Conservation (phyloP, 1,284 basidiomycete species). For the Termitomyces sp. region DNA sequence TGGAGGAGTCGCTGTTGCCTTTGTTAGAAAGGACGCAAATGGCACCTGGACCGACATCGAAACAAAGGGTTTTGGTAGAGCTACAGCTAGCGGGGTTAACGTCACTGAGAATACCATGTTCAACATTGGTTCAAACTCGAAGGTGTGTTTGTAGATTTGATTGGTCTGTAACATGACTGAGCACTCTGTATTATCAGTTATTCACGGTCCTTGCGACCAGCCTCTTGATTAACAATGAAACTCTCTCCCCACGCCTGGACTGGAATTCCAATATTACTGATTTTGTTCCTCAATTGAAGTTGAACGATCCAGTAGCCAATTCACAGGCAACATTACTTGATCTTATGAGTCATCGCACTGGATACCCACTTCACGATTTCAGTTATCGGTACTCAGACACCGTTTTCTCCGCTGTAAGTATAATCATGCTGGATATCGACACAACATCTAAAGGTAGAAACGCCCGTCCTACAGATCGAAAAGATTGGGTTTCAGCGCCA, state of each 20-base stretch:
- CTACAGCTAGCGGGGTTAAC: constrained; percentile 3
- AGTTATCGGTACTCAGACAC: constrained; percentile 18
- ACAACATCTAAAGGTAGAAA: background rate
- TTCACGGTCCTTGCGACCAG: constrained; percentile 13
- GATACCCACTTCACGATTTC: constrained; percentile 23
- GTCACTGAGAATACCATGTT: constrained; percentile 7
- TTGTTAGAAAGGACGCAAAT: constrained; percentile 17
- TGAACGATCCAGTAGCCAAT: constrained; percentile 19
- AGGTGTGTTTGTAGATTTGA: background rate
- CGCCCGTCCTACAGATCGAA: constrained; percentile 12
- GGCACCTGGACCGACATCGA: constrained; percentile 16
- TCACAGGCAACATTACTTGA: constrained; percentile 21
- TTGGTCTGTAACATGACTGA: background rate
- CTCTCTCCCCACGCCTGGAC: constrained; percentile 21
- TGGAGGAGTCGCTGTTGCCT: constrained; percentile 19
- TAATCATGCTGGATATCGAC: background rate
- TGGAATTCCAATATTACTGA: constrained; percentile 24
- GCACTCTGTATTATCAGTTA: background rate
- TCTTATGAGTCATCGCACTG: constrained; percentile 25
- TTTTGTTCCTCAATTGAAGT: constrained; percentile 17
- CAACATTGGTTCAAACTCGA: constrained; percentile 6
- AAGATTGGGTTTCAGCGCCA: constrained; percentile 18
- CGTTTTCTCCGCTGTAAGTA: constrained; percentile 16
- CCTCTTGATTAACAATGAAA: constrained; percentile 23
- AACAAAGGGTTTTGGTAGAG: constrained; percentile 18